Percentiles rank a stretch among this genome's conserved stretches.
These are phyloP conservation scores for Zymoseptoria tritici DNA, from an alignment of 2,329 filamentous ascomycete genomes.

Conservation along the genomic window DNA sequence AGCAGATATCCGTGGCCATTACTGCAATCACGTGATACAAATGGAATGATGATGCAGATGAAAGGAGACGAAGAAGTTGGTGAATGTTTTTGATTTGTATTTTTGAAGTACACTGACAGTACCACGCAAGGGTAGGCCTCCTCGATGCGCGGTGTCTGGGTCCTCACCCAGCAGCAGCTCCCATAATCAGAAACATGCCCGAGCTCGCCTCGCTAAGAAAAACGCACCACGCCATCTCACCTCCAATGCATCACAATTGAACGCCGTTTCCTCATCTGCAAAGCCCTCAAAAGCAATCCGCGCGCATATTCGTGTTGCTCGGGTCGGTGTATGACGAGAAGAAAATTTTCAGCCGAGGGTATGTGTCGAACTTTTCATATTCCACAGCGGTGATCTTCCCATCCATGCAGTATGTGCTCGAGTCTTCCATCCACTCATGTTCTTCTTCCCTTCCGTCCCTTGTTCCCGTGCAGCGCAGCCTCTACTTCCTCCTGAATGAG, in stretches of 20 bases:
- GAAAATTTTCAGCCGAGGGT: not conserved
- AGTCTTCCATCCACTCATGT: not conserved
- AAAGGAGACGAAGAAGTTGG: not conserved
- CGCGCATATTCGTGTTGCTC: not conserved
- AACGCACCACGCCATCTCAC: slow-evolving; percentile 22
- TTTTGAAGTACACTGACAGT: slow-evolving; percentile 5
- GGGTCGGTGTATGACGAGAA: not conserved
- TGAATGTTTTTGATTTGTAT: slow-evolving; percentile 9
- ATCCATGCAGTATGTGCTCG: not conserved
- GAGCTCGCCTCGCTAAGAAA: slow-evolving; percentile 15
- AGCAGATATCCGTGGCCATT: not conserved
- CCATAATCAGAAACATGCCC: slow-evolving; percentile 14
- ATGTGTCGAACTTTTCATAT: not conserved
- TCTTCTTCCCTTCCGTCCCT: slow-evolving; percentile 11
- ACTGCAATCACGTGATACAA: not conserved
- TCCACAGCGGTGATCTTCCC: not conserved
- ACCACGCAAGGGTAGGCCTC: slow-evolving; percentile 39
- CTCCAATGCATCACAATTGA: slow-evolving; percentile 15
- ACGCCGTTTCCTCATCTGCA: not conserved
- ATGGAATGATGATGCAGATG: not conserved
- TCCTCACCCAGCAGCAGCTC: slow-evolving; percentile 18
- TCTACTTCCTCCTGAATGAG: slow-evolving; percentile 99
- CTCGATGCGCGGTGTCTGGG: slow-evolving; percentile 32
- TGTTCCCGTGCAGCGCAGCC: slow-evolving; percentile 27
- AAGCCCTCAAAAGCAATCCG: not conserved